These are phyloP conservation scores for Annulohypoxylon nitens DNA, from an alignment of 495 filamentous ascomycete species.

Conservation along the genomic window DNA sequence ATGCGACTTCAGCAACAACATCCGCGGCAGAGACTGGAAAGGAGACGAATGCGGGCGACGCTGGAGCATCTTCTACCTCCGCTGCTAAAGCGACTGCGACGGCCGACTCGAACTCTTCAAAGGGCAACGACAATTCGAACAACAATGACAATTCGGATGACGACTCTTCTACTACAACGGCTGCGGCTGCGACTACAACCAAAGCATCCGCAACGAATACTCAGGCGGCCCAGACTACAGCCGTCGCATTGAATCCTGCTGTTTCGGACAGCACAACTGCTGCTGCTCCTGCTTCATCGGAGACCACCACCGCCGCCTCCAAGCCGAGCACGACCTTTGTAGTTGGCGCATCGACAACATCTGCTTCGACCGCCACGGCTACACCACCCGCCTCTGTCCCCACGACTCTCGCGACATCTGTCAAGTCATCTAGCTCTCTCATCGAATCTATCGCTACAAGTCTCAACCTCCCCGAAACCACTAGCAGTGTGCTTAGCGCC, in stretches of 20 bases:
- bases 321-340: slow-evolving; percentile 32
- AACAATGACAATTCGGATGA: slow-evolving; percentile 4
- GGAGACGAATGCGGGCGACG: background rate
- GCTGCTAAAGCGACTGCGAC: slow-evolving; percentile 12
- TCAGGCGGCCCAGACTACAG: slow-evolving; percentile 33
- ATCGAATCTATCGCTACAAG: slow-evolving; percentile 43
- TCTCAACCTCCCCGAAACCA: slow-evolving; percentile 40
- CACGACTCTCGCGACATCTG: slow-evolving; percentile 47
- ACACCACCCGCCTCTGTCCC: slow-evolving; percentile 24
- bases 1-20: slow-evolving; percentile 5
- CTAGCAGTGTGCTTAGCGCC: slow-evolving; percentile 24
- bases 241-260: slow-evolving; percentile 33
- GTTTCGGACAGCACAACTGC: slow-evolving; percentile 19
- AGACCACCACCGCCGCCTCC: slow-evolving; percentile 27
- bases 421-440: slow-evolving; percentile 40
- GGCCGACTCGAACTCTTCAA: slow-evolving; percentile 14
- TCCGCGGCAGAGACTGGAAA: slow-evolving; percentile 5
- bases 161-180: background rate
- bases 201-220: slow-evolving; percentile 28
- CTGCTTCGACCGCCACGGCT: background rate
- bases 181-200: slow-evolving; percentile 8
- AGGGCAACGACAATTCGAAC: slow-evolving; percentile 1
- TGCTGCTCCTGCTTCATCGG: slow-evolving; percentile 9
- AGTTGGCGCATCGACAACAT: slow-evolving; percentile 7
- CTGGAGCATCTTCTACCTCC: slow-evolving; percentile 18